Percentiles rank a stretch among this genome's conserved stretches.
These are phyloP conservation scores for Coemansia sp. DNA, from an alignment of 192 early-diverging fungal genomes.

Conservation along the genomic window DNA sequence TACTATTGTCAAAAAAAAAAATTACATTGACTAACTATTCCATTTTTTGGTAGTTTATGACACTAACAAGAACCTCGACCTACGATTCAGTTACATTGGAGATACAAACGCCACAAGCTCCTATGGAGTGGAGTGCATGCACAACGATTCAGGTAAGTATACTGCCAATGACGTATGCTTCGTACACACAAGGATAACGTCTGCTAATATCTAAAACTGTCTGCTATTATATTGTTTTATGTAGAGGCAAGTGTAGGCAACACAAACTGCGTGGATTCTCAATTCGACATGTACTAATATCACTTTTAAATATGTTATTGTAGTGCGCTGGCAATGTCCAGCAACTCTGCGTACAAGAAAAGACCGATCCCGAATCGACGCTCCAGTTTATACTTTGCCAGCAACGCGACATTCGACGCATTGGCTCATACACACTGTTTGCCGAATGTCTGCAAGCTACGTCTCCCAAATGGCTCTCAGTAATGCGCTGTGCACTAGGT, in stretches of 20 bases:
- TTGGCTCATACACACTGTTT: slow-evolving; percentile 37
- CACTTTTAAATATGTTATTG: neutral
- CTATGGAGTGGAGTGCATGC: slow-evolving; percentile 41
- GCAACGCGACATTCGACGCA: slow-evolving; percentile 21
- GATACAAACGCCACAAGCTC: slow-evolving; percentile 21
- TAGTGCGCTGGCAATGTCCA: slow-evolving; percentile 56
- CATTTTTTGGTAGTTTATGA: slow-evolving; percentile 42
- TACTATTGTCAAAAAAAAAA: too few relatives aligned
- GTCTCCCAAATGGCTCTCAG: slow-evolving; percentile 16
- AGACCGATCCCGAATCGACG: slow-evolving; percentile 27
- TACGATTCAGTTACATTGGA: slow-evolving; percentile 48
- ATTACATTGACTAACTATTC: neutral
- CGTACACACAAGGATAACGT: neutral
- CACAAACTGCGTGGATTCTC: neutral
- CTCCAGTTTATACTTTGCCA: slow-evolving; percentile 50
- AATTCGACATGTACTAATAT: neutral
- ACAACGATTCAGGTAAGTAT: slow-evolving; percentile 44
- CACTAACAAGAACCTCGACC: slow-evolving; percentile 25
- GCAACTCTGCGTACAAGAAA: slow-evolving; percentile 54
- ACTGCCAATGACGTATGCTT: neutral
- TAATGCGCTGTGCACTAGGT: slow-evolving; percentile 28
- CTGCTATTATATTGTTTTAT: neutral
- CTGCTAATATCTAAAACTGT: neutral
- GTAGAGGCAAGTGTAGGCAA: slow-evolving; percentile 8
- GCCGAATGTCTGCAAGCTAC: slow-evolving; percentile 29